Evolutionary conservation across 176 grass and related monocot genomes (phyloP).

Genomic region (Hyparrhenia diplandra): DNA sequence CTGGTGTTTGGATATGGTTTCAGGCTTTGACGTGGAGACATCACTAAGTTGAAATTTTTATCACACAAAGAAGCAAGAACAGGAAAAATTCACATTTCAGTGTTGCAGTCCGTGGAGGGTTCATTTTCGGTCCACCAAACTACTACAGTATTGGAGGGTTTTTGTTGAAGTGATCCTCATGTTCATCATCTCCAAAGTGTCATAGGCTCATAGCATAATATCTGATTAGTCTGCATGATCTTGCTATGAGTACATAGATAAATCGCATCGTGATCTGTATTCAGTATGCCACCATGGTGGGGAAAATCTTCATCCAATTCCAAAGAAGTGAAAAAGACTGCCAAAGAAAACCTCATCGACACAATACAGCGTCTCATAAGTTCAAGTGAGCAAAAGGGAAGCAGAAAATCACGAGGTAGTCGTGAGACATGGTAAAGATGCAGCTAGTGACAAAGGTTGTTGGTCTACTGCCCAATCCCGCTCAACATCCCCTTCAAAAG

Average conservation of each 20-base stretch:
- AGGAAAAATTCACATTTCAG: background rate
- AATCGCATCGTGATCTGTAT: slow-evolving; percentile 25
- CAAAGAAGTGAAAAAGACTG: slow-evolving; percentile 85
- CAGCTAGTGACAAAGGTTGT: slow-evolving; percentile 66
- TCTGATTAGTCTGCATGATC: too few relatives aligned
- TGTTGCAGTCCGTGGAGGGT: slow-evolving; percentile 5
- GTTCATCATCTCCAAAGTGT: slow-evolving; percentile 3
- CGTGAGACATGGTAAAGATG: slow-evolving; percentile 45
- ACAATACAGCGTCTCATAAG: slow-evolving; percentile 87
- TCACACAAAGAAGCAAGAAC: background rate
- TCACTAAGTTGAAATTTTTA: background rate
- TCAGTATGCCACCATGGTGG: slow-evolving; percentile 95
- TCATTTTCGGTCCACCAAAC: background rate
- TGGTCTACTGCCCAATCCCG: slow-evolving; percentile 86
- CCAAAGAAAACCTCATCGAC: slow-evolving; percentile 89
- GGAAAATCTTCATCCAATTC: slow-evolving; percentile 92
- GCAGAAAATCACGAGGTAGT: slow-evolving; percentile 59
- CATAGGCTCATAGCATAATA: slow-evolving; percentile 22
- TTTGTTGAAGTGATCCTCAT: background rate
- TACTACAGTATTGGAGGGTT: background rate
- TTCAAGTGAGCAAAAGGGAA: slow-evolving; percentile 72
- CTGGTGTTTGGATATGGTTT: slow-evolving; percentile 18
- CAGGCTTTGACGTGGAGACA: slow-evolving; percentile 19
- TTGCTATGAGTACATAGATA: too few relatives aligned
- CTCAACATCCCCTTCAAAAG: slow-evolving; percentile 79